Conservation (phyloP, 2,329 filamentous ascomycete species). For the Knufia fluminis region DNA sequence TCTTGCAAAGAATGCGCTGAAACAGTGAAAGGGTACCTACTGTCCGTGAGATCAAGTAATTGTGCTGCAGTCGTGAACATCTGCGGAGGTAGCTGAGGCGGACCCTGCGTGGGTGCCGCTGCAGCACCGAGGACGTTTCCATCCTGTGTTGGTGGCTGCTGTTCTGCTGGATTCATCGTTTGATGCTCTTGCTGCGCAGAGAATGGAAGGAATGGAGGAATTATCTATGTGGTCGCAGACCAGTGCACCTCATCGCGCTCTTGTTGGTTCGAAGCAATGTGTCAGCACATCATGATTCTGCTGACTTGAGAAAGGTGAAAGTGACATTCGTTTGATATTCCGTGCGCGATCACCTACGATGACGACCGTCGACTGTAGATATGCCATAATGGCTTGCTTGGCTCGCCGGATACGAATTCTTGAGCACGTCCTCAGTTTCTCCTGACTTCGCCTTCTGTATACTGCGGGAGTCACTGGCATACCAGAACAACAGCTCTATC, state of each 20-base stretch:
- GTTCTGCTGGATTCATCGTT: slow-evolving; percentile 15
- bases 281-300: not conserved
- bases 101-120: slow-evolving; percentile 27
- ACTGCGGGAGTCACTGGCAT: no score
- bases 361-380: not conserved
- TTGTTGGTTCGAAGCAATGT: not conserved
- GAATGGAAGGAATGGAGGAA: not conserved
- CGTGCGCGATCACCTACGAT: not conserved
- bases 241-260: slow-evolving; percentile 3
- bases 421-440: no score
- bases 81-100: slow-evolving; percentile 57
- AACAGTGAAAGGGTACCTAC: slow-evolving; percentile 49
- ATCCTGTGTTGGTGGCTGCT: slow-evolving; percentile 17
- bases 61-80: slow-evolving; percentile 98
- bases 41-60: slow-evolving; percentile 91
- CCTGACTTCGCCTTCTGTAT: no score
- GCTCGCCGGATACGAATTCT: no score
- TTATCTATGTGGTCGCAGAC: slow-evolving; percentile 4
- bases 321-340: not conserved
- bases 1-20: no score
- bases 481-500: no score
- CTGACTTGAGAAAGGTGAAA: not conserved
- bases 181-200: no score
- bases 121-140: slow-evolving; percentile 14
- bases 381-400: no score